Evolutionary conservation across 2,329 filamentous ascomycete species (phyloP).

Genomic region (Fusarium sp.): DNA sequence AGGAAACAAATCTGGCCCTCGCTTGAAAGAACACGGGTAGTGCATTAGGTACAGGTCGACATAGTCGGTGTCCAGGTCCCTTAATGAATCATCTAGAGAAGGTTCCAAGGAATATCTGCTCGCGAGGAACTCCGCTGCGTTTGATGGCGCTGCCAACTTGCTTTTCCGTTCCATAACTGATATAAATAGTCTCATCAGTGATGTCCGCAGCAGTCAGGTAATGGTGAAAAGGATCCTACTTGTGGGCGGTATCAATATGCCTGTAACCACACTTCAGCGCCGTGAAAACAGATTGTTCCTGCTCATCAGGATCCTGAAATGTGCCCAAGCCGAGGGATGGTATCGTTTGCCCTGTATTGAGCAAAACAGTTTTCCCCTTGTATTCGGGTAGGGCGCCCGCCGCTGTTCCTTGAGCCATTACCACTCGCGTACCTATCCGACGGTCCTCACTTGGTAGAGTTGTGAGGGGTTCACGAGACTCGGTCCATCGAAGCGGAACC

Average conservation of each 20-base stretch:
- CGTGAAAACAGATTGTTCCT: slow-evolving; percentile 44
- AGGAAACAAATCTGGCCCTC: slow-evolving; percentile 11
- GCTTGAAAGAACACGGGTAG: slow-evolving; percentile 30
- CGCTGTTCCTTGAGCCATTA: not conserved
- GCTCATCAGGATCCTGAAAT: slow-evolving; percentile 48
- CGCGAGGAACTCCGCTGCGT: slow-evolving; percentile 59
- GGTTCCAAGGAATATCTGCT: slow-evolving; percentile 61
- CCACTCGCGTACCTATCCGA: no score
- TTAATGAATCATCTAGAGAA: slow-evolving; percentile 46
- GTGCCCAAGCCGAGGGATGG: slow-evolving; percentile 50
- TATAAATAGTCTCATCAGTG: no score
- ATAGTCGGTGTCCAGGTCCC: slow-evolving; percentile 49
- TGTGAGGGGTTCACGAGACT: no score
- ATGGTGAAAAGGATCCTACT: not conserved
- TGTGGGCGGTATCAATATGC: slow-evolving; percentile 54
- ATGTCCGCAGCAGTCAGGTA: no score
- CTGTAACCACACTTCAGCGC: slow-evolving; percentile 52
- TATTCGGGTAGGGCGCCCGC: not conserved
- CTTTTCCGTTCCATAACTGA: slow-evolving; percentile 26
- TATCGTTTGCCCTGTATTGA: slow-evolving; percentile 14
- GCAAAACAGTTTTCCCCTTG: not conserved
- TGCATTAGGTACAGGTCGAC: slow-evolving; percentile 49
- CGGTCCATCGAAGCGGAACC: no score
- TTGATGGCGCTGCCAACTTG: slow-evolving; percentile 45
- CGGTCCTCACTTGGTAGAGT: no score